Evolutionary conservation across 345 rosid species (phyloP), one percentile per base, ranked within the genome.

Genomic region (Erysimum cheiranthoides): DNA sequence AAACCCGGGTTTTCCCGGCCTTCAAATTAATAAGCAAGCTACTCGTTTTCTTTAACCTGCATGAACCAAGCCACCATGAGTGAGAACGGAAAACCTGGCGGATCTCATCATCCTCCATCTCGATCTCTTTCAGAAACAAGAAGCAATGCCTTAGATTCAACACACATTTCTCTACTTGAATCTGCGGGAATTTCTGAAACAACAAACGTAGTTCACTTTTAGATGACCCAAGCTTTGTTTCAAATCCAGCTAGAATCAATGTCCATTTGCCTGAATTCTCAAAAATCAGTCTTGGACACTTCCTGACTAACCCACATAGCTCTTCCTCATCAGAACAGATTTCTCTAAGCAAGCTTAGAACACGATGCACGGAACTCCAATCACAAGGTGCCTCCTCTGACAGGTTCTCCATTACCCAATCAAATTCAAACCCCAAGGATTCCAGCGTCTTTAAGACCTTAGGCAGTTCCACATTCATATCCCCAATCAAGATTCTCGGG

Each of bases 401-500:
- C 35, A 86, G 40, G 28, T 81, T 79, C 79, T 81, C 78, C 79
- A 82, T 85, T 36, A 93, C 71, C 90, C 84, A 84, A 69, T 66
- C 71, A 42, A 74, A 54, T 8, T 88, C 86, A 45, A 85, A 27
- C 42, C 90, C 90, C 39, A 83, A 6, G n/a, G 75, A 71, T 77
- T 73, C 84, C 82, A 91, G 73, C 58, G 57, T 69, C 73, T 87
- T 80, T 39, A 90, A 62, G 11, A 84, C 86, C 82, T 83, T 36
- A 47, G 46, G 34, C 13, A 93, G 83, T 6, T 85, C 87, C 28
- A 62, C 18, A 83, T 85, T 81, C 57, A 66, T 75, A 79, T 70
- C 79, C 57, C 96, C 92, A 64, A 80, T 66, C 79, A 93, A 65
- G 40, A 90, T 66, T 45, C 58, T 34, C 17, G 97, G 98, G 70